phyloP scores from a whole-genome alignment of 1,284 basidiomycete genomes.

The Fomitopsis pinicola region DNA sequence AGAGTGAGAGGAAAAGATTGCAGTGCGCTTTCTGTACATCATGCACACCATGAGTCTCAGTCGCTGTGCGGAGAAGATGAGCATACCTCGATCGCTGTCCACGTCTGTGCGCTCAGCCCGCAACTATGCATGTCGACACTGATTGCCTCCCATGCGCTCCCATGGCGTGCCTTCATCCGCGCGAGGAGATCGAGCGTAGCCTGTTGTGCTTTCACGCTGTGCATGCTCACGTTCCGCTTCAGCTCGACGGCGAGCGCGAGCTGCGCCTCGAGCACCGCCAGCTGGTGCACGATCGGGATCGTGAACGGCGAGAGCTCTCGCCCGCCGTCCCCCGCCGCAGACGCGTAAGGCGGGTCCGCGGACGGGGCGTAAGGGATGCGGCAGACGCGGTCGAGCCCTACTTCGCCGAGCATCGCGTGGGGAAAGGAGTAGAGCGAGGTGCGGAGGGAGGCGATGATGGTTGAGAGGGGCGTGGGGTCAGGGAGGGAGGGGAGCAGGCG shows the following conservation, averaged over 20 bases:
- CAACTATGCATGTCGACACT: constrained; percentile 80
- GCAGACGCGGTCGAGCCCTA: constrained; percentile 74
- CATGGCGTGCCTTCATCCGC: constrained; percentile 47
- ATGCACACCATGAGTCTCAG: not conserved
- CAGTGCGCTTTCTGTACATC: constrained; percentile 50
- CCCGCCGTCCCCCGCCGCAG: constrained; percentile 16
- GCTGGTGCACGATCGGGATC: constrained; percentile 71
- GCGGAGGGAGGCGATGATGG: constrained; percentile 52
- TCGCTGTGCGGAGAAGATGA: not conserved
- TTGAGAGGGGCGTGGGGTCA: constrained; percentile 51
- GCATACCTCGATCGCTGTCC: constrained; percentile 61
- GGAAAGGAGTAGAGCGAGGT: constrained; percentile 54
- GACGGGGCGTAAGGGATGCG: constrained; percentile 57
- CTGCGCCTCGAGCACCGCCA: constrained; percentile 70
- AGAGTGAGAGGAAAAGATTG: constrained; percentile 77
- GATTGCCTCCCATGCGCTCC: constrained; percentile 50
- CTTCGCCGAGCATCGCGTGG: constrained; percentile 76
- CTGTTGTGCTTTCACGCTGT: constrained; percentile 71
- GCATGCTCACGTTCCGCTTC: constrained; percentile 67
- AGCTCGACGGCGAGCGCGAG: constrained; percentile 72
- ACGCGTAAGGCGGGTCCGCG: constrained; percentile 21
- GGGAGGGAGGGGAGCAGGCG: constrained; percentile 55
- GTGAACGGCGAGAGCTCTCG: constrained; percentile 62
- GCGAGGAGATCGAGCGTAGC: constrained; percentile 60
- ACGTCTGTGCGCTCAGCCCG: constrained; percentile 65